Conservation (phyloP, 306 rosid genomes). For the Cotoneaster glaucophyllus region DNA sequence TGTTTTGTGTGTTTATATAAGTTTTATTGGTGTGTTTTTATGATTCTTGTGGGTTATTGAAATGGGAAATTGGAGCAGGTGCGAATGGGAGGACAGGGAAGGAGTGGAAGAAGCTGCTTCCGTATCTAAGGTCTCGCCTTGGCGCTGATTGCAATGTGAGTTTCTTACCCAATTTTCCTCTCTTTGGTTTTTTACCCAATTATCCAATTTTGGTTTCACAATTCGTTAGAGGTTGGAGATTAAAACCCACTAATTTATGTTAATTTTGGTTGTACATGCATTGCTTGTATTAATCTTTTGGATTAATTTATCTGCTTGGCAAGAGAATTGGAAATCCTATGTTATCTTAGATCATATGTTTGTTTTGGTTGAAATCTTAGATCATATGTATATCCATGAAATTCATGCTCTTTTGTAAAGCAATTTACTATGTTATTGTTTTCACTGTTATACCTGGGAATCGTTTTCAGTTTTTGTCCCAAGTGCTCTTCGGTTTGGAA, state of each 20-base stretch:
- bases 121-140: conserved; percentile 75
- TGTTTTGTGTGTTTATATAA: background rate
- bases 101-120: conserved; percentile 91
- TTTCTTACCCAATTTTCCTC: background rate
- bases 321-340: no score
- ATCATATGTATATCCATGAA: background rate
- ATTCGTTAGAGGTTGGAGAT: background rate
- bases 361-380: background rate
- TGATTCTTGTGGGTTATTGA: conserved; percentile 9
- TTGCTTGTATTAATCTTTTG: background rate
- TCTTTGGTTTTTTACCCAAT: conserved; percentile 1
- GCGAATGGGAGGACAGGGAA: conserved; percentile 83
- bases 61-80: conserved; percentile 42
- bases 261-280: background rate
- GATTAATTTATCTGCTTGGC: background rate
- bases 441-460: background rate
- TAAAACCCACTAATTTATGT: background rate
- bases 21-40: background rate
- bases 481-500: background rate
- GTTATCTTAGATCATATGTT: background rate
- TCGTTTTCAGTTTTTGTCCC: background rate
- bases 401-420: background rate
- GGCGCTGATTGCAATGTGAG: conserved; percentile 68
- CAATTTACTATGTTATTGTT: background rate
- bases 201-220: background rate